Evolutionary conservation across 1,139 yeast genomes (phyloP).

Genomic region (Yamadazyma diospyri): DNA sequence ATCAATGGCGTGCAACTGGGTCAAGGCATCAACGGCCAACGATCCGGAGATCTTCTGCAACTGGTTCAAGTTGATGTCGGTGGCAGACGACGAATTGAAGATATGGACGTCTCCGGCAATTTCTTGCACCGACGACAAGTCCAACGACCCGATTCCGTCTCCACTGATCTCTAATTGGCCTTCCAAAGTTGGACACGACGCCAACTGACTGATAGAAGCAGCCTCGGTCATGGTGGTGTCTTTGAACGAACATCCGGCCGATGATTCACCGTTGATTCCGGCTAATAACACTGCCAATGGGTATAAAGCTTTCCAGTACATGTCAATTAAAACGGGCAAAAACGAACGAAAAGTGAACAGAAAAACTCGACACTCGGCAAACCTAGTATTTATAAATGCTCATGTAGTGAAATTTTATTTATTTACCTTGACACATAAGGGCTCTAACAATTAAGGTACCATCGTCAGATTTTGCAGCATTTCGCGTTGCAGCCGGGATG

Average conservation of each 20-base stretch:
- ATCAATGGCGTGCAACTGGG: conserved; percentile 41
- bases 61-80: conserved; percentile 29
- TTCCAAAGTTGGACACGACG: conserved; percentile 40
- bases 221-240: conserved; percentile 38
- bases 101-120: conserved; percentile 34
- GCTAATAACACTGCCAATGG: conserved; percentile 13
- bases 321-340: conserved; percentile 3
- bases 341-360: conserved; percentile 6
- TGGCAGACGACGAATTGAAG: conserved; percentile 41
- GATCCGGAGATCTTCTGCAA: conserved; percentile 37
- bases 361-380: no score
- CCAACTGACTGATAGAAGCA: conserved; percentile 31
- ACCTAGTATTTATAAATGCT: no score
- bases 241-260: conserved; percentile 35
- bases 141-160: conserved; percentile 30
- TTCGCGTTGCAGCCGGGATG: conserved; percentile 1
- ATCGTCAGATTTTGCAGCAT: background rate
- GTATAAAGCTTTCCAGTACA: conserved; percentile 20
- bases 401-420: conserved; percentile 1
- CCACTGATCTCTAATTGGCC: conserved; percentile 42
- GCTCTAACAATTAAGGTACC: conserved; percentile 5
- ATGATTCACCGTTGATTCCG: conserved; percentile 14
- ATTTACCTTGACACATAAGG: no score
- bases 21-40: conserved; percentile 34
- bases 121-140: conserved; percentile 32